Conservation (phyloP, 495 filamentous ascomycete species). For the Penicillium malachiteum region DNA sequence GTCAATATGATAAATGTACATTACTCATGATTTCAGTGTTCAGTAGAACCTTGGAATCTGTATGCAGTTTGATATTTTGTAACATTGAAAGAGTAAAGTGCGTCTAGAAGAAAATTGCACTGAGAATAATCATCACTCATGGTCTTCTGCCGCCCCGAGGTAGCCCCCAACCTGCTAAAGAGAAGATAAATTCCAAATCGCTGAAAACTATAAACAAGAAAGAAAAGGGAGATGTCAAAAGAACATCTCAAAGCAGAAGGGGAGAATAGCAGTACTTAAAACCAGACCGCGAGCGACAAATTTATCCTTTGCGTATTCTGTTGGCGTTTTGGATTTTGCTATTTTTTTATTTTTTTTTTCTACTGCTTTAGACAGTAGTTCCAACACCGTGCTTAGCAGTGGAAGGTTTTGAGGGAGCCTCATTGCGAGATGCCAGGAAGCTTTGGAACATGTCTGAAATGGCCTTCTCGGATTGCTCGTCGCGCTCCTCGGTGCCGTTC, state of each 20-base stretch:
- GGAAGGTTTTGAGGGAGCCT: slow-evolving; percentile 30
- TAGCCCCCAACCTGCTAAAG: slow-evolving; percentile 2
- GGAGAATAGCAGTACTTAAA: slow-evolving; percentile 1
- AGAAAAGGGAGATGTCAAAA: not conserved
- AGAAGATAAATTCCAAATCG: slow-evolving; percentile 6
- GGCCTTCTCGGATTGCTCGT: slow-evolving; percentile 40
- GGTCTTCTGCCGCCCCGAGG: slow-evolving; percentile 1
- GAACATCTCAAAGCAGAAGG: slow-evolving; percentile 8
- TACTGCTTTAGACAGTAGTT: slow-evolving; percentile 23
- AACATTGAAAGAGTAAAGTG: not conserved
- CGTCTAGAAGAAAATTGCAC: slow-evolving; percentile 1
- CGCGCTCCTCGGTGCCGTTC: slow-evolving; percentile 55
- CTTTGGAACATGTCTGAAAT: slow-evolving; percentile 52
- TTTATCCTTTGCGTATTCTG: slow-evolving; percentile 9
- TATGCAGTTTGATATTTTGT: too few species aligned
- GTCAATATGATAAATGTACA: too few species aligned
- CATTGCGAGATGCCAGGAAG: slow-evolving; percentile 44
- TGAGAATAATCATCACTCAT: slow-evolving; percentile 11
- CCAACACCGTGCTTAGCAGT: slow-evolving; percentile 43
- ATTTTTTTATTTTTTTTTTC: slow-evolving; percentile 13
- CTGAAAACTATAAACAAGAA: slow-evolving; percentile 13
- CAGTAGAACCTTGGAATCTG: too few species aligned
- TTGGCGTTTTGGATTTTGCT: slow-evolving; percentile 8
- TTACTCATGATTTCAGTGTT: too few species aligned
- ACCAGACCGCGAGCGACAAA: slow-evolving; percentile 5